Base-by-base conservation (phyloP, 306 rosid species). In the Cucumis melo region DNA sequence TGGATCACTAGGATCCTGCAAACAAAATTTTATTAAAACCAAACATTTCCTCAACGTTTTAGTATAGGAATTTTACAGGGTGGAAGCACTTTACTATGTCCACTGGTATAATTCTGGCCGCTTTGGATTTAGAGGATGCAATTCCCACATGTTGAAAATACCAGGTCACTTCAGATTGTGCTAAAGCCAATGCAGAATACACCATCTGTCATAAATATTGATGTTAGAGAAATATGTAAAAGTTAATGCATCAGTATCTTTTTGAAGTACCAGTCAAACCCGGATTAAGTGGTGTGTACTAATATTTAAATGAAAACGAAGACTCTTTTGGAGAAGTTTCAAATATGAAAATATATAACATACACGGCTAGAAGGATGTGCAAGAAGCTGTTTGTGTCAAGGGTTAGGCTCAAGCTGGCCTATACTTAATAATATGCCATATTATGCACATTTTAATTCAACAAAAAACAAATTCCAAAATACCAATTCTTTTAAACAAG, bases 1-100 rank as follows among this genome's bases (percentile, higher is more conserved):
- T 83, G 99, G 96, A 86, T 94, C 99, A 81, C 90, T 94, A 57
- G 95, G 95, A 79, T 94, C 99, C 99, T 94, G 87, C 76, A 85
- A 85, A 74, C 67, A 58, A 80, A 57, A 79, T 19, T 71, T 74
- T 78, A 55, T 80, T 73, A 23, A 82, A 81, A 80, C 81, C 86
- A 82, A 75, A 77, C 62, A 86, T 73, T 79, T 75, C 21, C 24
- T 82, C 50, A 75, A 73, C 55, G 59, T 55, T 73, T 73, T 78
- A 23, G 42, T 59, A 59, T 81, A 79, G 73, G 82, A 80, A 72
- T 29, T 66, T 51, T 41, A 71, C 21, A 73, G 73, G 67, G 62
- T 44, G 60, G 61, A 73, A 77, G 80, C 56, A 78, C 66, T 85
- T 65, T 84, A 94, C 99, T 32, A 89, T 90, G 76, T 94, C 95